Evolutionary conservation across 345 rosid species (phyloP), one percentile per base, ranked within the genome.

Genomic region (Populus nigra): DNA sequence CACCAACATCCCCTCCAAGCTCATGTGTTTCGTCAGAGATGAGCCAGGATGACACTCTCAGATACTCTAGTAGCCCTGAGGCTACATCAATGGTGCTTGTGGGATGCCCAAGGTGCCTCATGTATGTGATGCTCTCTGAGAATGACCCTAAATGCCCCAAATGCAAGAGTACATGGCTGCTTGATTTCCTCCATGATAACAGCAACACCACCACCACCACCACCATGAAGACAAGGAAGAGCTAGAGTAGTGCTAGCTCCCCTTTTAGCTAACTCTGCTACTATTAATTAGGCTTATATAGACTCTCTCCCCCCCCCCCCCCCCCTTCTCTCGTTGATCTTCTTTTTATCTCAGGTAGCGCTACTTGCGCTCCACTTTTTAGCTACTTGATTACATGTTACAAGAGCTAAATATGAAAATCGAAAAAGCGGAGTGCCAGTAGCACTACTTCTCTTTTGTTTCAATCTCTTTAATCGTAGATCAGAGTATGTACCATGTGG

Each of bases 51-150:
- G 91, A 87, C 23, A 72, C 59, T 12, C 65, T 71, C 43, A 74
- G 86, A 75, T 81, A 87, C 85, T 81, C 89, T 0, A 89, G 84
- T 82, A 93, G 98, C 83, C 99, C 99, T n/a, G 98, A 94, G 80
- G 86, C 97, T 13, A 86, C 93, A 1, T 91, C 98, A 43, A 96
- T 96, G 99, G 86, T 94, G 66, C 93, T 96, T 12, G 98, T 92
- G 3, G 99, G 83, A 1, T 76, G 83, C 29, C 75, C 79, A 8
- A 80, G 83, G 63, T 79, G 82, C 73, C 78, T 79, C 55, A 79
- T 79, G 82, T 79, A 73, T n/a, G 78, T 79, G 23, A 79, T 79
- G 82, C 78, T 79, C 11, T 79, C 78, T 2, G 74, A 80, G 25
- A 65, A 75, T 17, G 83, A 80, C 53, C 79, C 83, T 6, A 79